Percentiles rank a stretch among this genome's conserved stretches.
Evolutionary conservation across 441 rosid genomes (phyloP).

Genomic region (Gossypium davidsonii): DNA sequence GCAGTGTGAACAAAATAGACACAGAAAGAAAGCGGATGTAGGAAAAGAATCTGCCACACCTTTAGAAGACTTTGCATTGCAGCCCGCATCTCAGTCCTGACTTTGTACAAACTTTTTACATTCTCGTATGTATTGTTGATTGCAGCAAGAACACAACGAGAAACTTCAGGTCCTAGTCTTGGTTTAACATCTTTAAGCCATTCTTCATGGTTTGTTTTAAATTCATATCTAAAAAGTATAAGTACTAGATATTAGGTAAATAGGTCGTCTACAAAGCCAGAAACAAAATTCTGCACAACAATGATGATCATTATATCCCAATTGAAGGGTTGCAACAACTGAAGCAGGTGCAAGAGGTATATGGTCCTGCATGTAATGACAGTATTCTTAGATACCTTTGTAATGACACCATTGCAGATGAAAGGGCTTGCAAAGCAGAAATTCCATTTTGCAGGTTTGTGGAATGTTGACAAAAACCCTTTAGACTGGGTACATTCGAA

Average conservation of each 20-base stretch:
- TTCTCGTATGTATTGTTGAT: constrained; percentile 45
- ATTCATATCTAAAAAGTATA: constrained; percentile 62
- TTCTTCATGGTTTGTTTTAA: constrained; percentile 82
- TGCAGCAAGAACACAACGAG: constrained; percentile 50
- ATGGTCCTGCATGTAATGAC: background rate
- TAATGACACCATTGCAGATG: constrained; percentile 66
- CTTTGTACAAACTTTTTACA: constrained; percentile 53
- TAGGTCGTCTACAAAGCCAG: background rate
- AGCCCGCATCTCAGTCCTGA: constrained; percentile 75
- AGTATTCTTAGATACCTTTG: constrained; percentile 51
- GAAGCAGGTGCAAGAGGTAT: background rate
- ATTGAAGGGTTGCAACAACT: background rate
- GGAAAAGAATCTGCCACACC: constrained; percentile 33
- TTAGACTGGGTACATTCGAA: constrained; percentile 66
- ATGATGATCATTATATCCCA: background rate
- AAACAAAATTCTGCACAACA: background rate
- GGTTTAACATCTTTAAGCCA: constrained; percentile 81
- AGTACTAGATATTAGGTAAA: background rate
- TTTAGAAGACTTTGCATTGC: constrained; percentile 67
- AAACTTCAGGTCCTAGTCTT: constrained; percentile 53
- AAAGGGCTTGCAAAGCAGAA: constrained; percentile 58
- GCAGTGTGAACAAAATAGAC: background rate
- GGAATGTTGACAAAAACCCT: constrained; percentile 43
- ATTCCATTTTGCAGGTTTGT: constrained; percentile 42
- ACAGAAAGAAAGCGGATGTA: background rate